Conservation (phyloP, 2,329 filamentous ascomycete genomes). For the Drechslerella coelobrocha region DNA sequence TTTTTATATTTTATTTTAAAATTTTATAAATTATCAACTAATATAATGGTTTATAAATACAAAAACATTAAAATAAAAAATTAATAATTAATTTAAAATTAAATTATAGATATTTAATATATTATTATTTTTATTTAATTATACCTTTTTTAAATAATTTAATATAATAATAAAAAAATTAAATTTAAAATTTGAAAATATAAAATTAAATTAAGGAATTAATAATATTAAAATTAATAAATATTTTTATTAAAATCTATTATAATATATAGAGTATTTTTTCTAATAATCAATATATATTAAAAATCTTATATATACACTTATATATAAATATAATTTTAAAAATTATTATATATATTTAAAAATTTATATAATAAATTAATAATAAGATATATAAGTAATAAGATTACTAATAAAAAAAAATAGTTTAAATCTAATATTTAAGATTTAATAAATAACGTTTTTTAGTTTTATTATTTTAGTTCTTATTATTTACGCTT, state of each 20-base stretch:
- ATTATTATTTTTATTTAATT: not conserved
- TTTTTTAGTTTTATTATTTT: not conserved
- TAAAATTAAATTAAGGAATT: not conserved
- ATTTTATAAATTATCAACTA: not conserved
- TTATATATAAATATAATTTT: not conserved
- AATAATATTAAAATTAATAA: no score
- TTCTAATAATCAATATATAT: not conserved
- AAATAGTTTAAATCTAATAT: not conserved
- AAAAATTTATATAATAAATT: not conserved
- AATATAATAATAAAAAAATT: slow-evolving; percentile 5
- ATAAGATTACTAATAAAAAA: no score
- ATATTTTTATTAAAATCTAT: no score
- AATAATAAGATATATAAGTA: not conserved
- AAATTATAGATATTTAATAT: not conserved
- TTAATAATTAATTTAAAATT: not conserved
- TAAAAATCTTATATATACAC: not conserved
- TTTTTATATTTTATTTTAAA: no score
- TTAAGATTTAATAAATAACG: not conserved
- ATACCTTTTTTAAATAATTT: not conserved
- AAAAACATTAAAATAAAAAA: not conserved
- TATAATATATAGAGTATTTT: no score
- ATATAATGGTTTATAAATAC: no score
- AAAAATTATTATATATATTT: not conserved
- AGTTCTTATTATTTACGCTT: not conserved
- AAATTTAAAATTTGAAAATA: not conserved